phyloP scores from a whole-genome alignment of 148 eudicot species.

The Arctostaphylos glauca region DNA sequence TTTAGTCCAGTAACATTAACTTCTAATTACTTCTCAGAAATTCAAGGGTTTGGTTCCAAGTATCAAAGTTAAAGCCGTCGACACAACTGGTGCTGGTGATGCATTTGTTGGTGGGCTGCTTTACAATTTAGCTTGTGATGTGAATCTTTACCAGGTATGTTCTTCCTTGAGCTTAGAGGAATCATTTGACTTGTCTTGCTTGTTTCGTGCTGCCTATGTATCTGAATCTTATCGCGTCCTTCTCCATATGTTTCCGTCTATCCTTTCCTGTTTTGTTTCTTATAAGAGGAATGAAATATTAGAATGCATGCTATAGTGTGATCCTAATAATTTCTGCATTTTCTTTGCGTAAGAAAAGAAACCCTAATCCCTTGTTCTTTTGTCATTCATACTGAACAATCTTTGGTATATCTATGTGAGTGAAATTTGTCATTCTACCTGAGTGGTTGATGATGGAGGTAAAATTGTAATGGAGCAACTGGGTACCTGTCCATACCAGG shows the following conservation, averaged over 20 bases:
- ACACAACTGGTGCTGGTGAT: slow-evolving; percentile 96
- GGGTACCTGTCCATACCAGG: background rate
- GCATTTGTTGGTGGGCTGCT: slow-evolving; percentile 79
- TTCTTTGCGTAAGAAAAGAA: no score
- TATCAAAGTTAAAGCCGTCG: slow-evolving; percentile 65
- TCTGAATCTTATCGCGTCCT: background rate
- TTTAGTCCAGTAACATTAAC: background rate
- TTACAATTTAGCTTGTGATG: slow-evolving; percentile 58
- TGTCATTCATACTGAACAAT: background rate
- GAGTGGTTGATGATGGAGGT: background rate
- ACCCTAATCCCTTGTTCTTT: background rate
- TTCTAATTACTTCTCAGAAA: slow-evolving; percentile 37
- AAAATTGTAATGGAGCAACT: background rate
- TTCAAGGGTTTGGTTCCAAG: slow-evolving; percentile 70
- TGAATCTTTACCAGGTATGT: slow-evolving; percentile 52
- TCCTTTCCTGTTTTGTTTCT: background rate
- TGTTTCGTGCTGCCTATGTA: slow-evolving; percentile 6
- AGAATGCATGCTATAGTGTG: background rate
- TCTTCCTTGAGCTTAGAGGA: background rate
- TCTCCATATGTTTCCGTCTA: background rate
- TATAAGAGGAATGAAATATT: background rate
- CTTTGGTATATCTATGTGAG: background rate
- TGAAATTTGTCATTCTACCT: background rate
- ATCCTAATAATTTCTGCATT: background rate
- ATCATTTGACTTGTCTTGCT: background rate